A percentile compares a stretch with the other conserved stretches of the same genome.
Evolutionary conservation across 192 early-diverging fungal genomes (phyloP).

Genomic region (Linnemannia elongata): DNA sequence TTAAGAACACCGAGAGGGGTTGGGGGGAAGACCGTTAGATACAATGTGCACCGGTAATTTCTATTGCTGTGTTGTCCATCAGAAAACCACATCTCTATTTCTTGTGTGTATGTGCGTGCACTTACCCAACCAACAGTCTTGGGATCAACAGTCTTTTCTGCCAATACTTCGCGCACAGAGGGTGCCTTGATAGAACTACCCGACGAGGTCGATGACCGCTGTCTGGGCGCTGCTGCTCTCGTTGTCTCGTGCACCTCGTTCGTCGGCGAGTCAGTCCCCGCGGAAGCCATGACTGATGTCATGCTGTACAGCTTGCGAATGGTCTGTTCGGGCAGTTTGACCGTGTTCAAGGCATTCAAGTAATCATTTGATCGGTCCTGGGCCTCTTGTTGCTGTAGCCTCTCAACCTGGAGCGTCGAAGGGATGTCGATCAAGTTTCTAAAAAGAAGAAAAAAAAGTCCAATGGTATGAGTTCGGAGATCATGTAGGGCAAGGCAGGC

Average conservation of each 20-base stretch:
- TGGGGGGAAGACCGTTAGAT: too few relatives aligned
- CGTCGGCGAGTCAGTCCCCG: conserved; percentile 4
- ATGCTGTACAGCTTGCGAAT: conserved; percentile 47
- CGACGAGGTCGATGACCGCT: conserved; percentile 31
- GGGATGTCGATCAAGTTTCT: conserved; percentile 56
- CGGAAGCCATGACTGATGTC: conserved; percentile 38
- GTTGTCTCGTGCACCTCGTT: conserved; percentile 18
- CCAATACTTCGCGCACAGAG: conserved; percentile 47
- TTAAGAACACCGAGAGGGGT: not conserved
- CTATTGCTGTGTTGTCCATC: not conserved
- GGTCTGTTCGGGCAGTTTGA: conserved; percentile 48
- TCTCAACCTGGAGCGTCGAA: conserved; percentile 50
- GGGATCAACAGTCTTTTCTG: conserved; percentile 51
- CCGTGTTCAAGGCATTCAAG: conserved; percentile 39
- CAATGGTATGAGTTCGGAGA: not conserved
- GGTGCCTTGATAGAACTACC: conserved; percentile 48
- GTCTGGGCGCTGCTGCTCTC: not conserved
- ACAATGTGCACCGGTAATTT: not conserved
- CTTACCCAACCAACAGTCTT: conserved; percentile 51
- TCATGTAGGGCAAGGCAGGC: not conserved
- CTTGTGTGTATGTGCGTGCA: not conserved
- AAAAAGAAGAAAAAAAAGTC: not conserved
- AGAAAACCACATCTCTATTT: not conserved
- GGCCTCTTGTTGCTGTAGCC: conserved; percentile 47
- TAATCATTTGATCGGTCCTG: conserved; percentile 49